Conservation (phyloP, 2,329 filamentous ascomycete species). For the Didymella pinodella region DNA sequence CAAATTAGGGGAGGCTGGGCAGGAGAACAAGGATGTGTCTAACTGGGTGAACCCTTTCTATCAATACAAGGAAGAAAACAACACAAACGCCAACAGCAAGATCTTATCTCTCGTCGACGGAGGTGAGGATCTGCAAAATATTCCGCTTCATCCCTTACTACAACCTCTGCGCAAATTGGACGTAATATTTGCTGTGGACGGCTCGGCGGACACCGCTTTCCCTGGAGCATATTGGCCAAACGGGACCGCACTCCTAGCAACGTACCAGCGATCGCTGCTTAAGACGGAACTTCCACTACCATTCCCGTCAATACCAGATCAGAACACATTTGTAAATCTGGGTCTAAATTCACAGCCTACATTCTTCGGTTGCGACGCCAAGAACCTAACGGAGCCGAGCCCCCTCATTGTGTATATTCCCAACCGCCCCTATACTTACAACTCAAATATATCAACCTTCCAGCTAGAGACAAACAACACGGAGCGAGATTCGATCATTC, state of each 20-base stretch:
- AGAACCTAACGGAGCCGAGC: not conserved
- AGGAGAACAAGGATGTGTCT: not conserved
- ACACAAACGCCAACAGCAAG: not conserved
- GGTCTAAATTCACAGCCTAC: not conserved
- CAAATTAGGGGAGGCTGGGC: not conserved
- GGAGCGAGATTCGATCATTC: not conserved
- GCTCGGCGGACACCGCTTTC: not conserved
- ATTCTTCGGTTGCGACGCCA: constrained; percentile 1
- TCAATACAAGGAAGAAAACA: not conserved
- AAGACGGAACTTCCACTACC: not conserved
- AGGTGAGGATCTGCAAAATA: not conserved
- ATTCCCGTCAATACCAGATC: not conserved
- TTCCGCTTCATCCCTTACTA: not conserved
- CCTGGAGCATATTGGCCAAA: not conserved
- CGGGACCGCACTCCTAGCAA: not conserved
- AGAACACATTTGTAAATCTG: not conserved
- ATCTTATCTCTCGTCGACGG: not conserved
- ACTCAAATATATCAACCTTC: constrained; percentile 1
- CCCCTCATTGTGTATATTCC: constrained; percentile 1
- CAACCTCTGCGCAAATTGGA: not conserved
- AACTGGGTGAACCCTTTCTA: not conserved
- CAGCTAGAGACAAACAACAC: not conserved
- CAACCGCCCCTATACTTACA: not conserved
- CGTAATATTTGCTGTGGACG: not conserved
- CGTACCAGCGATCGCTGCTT: not conserved